phyloP scores from a whole-genome alignment of 78 protist genomes.

The Thecamonas trahens region DNA sequence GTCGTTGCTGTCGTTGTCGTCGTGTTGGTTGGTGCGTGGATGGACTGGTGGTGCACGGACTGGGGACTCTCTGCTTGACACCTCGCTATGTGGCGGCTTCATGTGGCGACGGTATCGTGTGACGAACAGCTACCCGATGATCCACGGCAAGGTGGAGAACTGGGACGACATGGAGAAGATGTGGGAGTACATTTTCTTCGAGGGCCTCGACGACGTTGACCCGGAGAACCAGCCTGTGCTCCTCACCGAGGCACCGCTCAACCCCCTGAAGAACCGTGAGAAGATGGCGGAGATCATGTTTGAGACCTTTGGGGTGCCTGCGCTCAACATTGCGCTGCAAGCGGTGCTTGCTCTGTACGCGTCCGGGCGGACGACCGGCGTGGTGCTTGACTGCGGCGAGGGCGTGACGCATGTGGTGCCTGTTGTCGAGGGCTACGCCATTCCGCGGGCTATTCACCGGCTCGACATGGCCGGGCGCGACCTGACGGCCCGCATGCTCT shows the following conservation, averaged over 20 bases:
- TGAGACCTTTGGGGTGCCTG: constrained; percentile 77
- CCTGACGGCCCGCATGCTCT: constrained; percentile 83
- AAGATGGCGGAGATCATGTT: constrained; percentile 80
- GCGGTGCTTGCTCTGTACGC: constrained; percentile 67
- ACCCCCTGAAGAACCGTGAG: constrained; percentile 70
- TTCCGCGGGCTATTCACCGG: constrained; percentile 83
- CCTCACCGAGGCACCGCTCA: constrained; percentile 74
- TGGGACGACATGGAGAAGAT: constrained; percentile 56
- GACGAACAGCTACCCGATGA: constrained; percentile 58
- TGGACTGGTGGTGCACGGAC: too few species aligned
- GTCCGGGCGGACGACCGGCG: constrained; percentile 86
- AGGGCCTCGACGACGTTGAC: constrained; percentile 53
- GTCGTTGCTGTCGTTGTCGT: too few species aligned
- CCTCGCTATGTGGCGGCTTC: too few species aligned
- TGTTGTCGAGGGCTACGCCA: constrained; percentile 91
- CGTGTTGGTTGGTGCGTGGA: too few species aligned
- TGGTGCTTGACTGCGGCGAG: constrained; percentile 97
- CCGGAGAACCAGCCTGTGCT: constrained; percentile 71
- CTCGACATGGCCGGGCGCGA: constrained; percentile 97
- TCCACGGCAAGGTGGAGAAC: constrained; percentile 26
- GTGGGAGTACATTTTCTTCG: constrained; percentile 6
- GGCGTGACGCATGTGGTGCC: constrained; percentile 99
- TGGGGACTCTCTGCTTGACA: too few species aligned
- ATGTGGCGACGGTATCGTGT: too few species aligned
- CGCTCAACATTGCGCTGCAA: constrained; percentile 76